Percentiles rank a stretch among this genome's conserved stretches.
Conservation (phyloP, 495 filamentous ascomycete genomes). For the Neurospora sp. region DNA sequence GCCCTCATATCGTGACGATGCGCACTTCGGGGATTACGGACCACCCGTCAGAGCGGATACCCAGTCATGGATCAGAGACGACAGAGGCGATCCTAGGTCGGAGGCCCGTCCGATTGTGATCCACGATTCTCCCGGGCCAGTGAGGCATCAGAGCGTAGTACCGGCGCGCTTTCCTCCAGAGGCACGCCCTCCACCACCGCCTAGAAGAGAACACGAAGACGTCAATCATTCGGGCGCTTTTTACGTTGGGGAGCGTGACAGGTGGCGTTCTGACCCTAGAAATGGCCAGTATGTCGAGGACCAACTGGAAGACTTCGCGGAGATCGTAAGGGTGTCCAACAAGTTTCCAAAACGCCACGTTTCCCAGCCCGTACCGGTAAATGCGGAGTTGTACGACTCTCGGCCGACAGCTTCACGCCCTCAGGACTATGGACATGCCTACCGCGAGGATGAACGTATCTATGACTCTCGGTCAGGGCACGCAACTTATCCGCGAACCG, state of each 20-base stretch:
- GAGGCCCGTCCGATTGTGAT: constrained; percentile 16
- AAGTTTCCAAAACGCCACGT: constrained; percentile 21
- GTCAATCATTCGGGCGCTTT: not conserved
- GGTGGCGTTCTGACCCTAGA: not conserved
- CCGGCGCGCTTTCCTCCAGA: not conserved
- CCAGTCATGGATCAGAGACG: constrained; percentile 13
- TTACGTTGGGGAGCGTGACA: constrained; percentile 1
- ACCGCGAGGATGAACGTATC: not conserved
- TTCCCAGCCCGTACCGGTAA: constrained; percentile 1
- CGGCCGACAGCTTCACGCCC: not conserved
- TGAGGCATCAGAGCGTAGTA: constrained; percentile 1
- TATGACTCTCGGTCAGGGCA: not conserved
- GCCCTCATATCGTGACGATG: constrained; percentile 5
- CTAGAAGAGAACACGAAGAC: not conserved
- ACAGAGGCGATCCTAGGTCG: constrained; percentile 14
- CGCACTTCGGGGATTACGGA: not conserved
- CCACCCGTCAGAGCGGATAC: constrained; percentile 7
- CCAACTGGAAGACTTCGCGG: constrained; percentile 7
- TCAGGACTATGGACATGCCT: not conserved
- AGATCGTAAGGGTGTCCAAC: constrained; percentile 21
- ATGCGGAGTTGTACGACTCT: not conserved
- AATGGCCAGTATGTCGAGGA: constrained; percentile 6
- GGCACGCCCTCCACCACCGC: not conserved
- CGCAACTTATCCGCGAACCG: not conserved
- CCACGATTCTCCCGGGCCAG: constrained; percentile 3